A percentile compares a stretch with the other conserved stretches of the same genome.
Evolutionary conservation across 1,139 yeast species (phyloP).

Genomic region (Meyerozyma smithsonii): DNA sequence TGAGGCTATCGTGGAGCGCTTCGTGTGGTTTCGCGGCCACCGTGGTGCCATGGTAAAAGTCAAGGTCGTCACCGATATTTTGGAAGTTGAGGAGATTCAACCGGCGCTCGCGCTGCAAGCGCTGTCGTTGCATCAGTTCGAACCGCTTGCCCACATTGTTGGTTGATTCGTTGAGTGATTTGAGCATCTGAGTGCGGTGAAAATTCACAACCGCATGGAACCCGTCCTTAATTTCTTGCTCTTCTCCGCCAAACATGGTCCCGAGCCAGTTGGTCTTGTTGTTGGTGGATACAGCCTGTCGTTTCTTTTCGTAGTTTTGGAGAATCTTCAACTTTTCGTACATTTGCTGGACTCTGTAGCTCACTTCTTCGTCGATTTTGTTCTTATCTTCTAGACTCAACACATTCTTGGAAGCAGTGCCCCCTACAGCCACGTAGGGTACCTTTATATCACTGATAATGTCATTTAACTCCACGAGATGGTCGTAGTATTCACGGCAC

Average conservation of each 20-base stretch:
- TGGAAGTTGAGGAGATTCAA: conserved; percentile 39
- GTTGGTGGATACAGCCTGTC: conserved; percentile 22
- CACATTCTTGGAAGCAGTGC: conserved; percentile 18
- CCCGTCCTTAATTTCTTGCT: conserved; percentile 23
- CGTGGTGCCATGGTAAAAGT: conserved; percentile 10
- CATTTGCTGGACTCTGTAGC: conserved; percentile 45
- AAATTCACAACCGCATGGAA: conserved; percentile 22
- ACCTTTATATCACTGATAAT: conserved; percentile 38
- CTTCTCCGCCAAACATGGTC: conserved; percentile 24
- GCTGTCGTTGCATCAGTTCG: conserved; percentile 38
- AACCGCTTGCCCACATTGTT: conserved; percentile 31
- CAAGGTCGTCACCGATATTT: conserved; percentile 22
- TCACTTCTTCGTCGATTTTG: conserved; percentile 51
- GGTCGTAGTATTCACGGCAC: conserved; percentile 38
- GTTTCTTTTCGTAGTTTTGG: conserved; percentile 48
- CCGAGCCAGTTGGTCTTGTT: conserved; percentile 19
- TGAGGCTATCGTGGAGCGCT: background rate
- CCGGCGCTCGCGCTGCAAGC: conserved; percentile 39
- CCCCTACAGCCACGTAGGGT: conserved; percentile 39
- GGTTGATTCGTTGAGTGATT: conserved; percentile 33
- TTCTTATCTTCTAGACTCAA: conserved; percentile 46
- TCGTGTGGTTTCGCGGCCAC: background rate
- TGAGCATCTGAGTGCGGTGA: conserved; percentile 37
- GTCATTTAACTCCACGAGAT: conserved; percentile 33
- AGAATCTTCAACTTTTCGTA: conserved; percentile 46